Evolutionary conservation across 768 basidiomycete genomes (phyloP), one percentile per base, ranked within the genome.

Genomic region (Tremella yokohamensis): DNA sequence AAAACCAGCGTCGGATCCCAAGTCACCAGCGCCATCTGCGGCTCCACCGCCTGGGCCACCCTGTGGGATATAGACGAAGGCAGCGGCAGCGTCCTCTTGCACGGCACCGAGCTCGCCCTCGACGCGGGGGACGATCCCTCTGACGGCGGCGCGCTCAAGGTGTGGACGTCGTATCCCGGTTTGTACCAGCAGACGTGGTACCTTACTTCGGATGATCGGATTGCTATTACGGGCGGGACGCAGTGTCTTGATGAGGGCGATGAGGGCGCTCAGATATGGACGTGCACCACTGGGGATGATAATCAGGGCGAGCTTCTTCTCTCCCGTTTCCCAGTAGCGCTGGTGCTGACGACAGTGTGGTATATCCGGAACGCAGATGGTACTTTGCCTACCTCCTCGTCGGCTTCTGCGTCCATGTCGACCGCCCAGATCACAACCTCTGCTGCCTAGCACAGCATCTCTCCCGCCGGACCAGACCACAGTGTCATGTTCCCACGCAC

Each of bases 161-260:
- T 34, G 2, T 61, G 51, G 49, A 42, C 25, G 11, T 45, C 49
- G 20, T 54, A 54, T 44, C 24, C 42, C 18, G 52, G 54, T 2
- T 20, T 53, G 18, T 26, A 44, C 18, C 59, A 61, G 22, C 42
- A 40, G 37, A 34, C 13, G 8, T 64, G 63, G 62, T 70, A 61
- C 51, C 45, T 64, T 18, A 70, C 63, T 3, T 58, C 57, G 37
- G 75, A 76, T 57, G 47, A 68, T 12, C 56, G 71, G 3, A 70
- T 76, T 40, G 75, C 75, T 16, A 72, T 76, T 61, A 74, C 70
- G 0, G 70, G 70, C 40, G 74, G 74, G 0, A 57, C 65, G 49
- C 70, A 71, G 47, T 76, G 75, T 54, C 56, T 72, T 16, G 68
- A 69, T 47, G 63, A 70, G 34, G 60, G 64, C 13, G 58, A 62